phyloP scores from a whole-genome alignment of 768 basidiomycete genomes.

The Solioccasus polychromus region DNA sequence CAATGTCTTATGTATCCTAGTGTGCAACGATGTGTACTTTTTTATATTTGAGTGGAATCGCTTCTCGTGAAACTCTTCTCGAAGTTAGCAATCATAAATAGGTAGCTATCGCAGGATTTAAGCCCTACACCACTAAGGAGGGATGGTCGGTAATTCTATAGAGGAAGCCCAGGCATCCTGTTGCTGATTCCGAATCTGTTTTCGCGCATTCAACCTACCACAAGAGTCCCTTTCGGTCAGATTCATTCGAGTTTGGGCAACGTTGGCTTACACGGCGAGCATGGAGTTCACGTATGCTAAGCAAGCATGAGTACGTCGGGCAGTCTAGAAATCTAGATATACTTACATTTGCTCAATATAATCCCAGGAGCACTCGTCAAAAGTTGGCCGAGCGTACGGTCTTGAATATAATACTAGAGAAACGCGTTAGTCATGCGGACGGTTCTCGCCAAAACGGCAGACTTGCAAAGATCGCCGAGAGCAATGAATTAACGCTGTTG shows the following conservation, averaged over 20 bases:
- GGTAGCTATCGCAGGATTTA: too few relatives aligned
- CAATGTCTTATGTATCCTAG: too few relatives aligned
- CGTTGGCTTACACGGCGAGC: constrained; percentile 20
- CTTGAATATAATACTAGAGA: constrained; percentile 18
- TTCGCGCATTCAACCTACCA: constrained; percentile 17
- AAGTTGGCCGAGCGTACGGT: neutral
- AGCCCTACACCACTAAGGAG: too few relatives aligned
- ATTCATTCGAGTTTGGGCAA: neutral
- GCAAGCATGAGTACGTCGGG: neutral
- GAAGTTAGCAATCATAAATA: too few relatives aligned
- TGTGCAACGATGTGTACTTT: too few relatives aligned
- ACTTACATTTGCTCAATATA: constrained; percentile 18
- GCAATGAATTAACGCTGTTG: constrained; percentile 8
- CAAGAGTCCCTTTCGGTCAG: neutral
- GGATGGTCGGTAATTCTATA: constrained; percentile 19
- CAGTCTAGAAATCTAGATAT: neutral
- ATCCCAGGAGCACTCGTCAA: constrained; percentile 9
- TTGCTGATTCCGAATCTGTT: constrained; percentile 15
- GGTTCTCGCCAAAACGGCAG: neutral
- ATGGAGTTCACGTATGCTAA: constrained; percentile 26
- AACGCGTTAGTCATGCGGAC: neutral
- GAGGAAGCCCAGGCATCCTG: neutral
- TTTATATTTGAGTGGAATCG: too few relatives aligned
- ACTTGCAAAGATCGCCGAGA: constrained; percentile 12
- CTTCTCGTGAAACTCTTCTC: too few relatives aligned